phyloP scores from a whole-genome alignment of 805 yeast species.

The Suhomyces sp. region DNA sequence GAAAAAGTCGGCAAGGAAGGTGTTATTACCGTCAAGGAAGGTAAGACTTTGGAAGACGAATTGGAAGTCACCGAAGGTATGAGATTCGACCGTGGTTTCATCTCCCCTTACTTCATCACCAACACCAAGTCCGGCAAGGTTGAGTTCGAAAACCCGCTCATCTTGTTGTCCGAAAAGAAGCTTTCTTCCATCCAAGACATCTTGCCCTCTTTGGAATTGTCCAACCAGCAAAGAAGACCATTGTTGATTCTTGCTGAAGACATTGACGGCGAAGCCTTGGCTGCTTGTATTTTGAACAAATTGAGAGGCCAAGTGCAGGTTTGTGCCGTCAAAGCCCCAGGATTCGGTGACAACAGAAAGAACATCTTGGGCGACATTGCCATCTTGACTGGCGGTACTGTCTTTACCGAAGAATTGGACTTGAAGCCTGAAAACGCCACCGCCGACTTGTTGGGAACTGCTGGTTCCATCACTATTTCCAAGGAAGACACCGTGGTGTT shows the following conservation, averaged over 20 bases:
- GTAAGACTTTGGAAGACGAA: conserved; percentile 94
- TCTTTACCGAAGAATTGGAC: conserved; percentile 88
- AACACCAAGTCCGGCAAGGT: conserved; percentile 90
- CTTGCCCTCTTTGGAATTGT: conserved; percentile 87
- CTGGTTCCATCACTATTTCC: conserved; percentile 88
- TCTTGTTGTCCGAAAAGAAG: conserved; percentile 89
- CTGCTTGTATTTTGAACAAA: conserved; percentile 96
- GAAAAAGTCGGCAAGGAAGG: conserved; percentile 99
- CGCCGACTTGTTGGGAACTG: conserved; percentile 82
- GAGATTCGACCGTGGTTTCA: conserved; percentile 97
- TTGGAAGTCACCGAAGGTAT: conserved; percentile 96
- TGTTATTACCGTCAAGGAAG: conserved; percentile 96
- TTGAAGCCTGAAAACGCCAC: conserved; percentile 95
- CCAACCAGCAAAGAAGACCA: conserved; percentile 92
- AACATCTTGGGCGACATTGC: conserved; percentile 95
- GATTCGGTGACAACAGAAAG: conserved; percentile 98
- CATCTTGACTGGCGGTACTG: conserved; percentile 90
- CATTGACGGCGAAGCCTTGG: conserved; percentile 96
- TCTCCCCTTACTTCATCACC: conserved; percentile 94
- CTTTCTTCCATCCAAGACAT: conserved; percentile 86
- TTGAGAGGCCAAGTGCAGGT: conserved; percentile 98
- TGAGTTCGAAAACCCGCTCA: conserved; percentile 89
- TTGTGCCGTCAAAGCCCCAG: conserved; percentile 97
- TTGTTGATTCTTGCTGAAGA: conserved; percentile 92
- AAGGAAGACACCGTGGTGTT: conserved; percentile 93